Evolutionary conservation across 345 rosid species (phyloP).

Genomic region (Bruguiera sexangula): DNA sequence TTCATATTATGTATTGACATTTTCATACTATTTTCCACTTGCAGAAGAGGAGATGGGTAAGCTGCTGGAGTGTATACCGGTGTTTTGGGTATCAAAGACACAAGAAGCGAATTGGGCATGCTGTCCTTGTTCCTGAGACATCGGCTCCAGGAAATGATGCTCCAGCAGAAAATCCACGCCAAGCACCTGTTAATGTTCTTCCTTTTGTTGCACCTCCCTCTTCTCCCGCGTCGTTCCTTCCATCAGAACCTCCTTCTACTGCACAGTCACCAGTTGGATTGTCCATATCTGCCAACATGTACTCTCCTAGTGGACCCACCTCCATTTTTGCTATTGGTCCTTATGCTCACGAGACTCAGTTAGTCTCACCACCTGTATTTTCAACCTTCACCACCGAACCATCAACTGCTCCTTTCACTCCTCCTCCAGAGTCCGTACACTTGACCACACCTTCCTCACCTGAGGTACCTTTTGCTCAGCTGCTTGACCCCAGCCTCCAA

Average conservation of each 20-base stretch:
- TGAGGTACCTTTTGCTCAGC: constrained; percentile 92
- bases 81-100: constrained; percentile 71
- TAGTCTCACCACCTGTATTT: constrained; percentile 93
- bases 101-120: constrained; percentile 66
- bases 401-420: constrained; percentile 95
- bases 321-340: constrained; percentile 95
- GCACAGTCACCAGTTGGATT: constrained; percentile 82
- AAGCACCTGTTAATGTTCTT: constrained; percentile 34
- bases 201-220: constrained; percentile 96
- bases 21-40: constrained; percentile 16
- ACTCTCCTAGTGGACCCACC: constrained; percentile 64
- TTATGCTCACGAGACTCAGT: constrained; percentile 83
- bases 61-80: constrained; percentile 55
- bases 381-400: constrained; percentile 94
- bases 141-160: constrained; percentile 28
- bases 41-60: constrained; percentile 79
- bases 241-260: constrained; percentile 83
- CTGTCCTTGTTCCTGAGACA: constrained; percentile 59
- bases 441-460: constrained; percentile 93
- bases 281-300: constrained; percentile 59
- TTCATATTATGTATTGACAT: not conserved
- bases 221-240: constrained; percentile 93
- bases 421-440: constrained; percentile 82
- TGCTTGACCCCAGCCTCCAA: constrained; percentile 49
- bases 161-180: constrained; percentile 37